Percentiles rank a stretch among this genome's conserved stretches.
Evolutionary conservation across 2,329 filamentous ascomycete species (phyloP).

Genomic region (Pseudogymnoascus sp.): DNA sequence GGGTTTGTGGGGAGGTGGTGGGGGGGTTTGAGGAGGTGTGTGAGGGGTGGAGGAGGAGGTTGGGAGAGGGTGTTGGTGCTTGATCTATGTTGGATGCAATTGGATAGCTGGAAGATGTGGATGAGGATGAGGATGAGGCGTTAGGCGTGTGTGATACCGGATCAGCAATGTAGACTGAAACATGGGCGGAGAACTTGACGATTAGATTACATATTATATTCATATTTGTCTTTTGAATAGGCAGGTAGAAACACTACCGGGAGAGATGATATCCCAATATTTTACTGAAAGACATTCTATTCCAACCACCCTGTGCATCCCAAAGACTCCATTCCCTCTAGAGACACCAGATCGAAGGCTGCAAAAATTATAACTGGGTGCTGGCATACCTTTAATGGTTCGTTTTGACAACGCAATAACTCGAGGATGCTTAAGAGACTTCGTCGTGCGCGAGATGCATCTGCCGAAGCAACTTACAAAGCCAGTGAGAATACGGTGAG

Average conservation of each 20-base stretch:
- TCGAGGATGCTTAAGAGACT: too few relatives aligned
- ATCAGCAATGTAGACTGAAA: constrained; percentile 2
- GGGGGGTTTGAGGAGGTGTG: constrained; percentile 89
- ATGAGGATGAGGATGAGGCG: not conserved
- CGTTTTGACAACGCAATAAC: too few relatives aligned
- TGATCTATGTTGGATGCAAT: not conserved
- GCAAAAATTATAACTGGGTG: not conserved
- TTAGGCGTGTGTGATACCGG: constrained; percentile 1
- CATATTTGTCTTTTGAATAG: constrained; percentile 1
- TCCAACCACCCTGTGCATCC: not conserved
- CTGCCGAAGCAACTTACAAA: too few relatives aligned
- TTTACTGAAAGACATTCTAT: not conserved
- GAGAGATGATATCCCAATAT: not conserved
- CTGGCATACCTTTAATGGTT: not conserved
- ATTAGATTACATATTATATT: not conserved
- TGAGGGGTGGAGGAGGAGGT: constrained; percentile 71
- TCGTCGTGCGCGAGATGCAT: too few relatives aligned
- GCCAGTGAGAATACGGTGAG: too few relatives aligned
- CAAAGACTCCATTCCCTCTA: not conserved
- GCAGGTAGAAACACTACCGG: not conserved
- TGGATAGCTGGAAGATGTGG: not conserved
- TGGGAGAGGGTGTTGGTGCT: constrained; percentile 35
- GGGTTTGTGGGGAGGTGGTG: constrained; percentile 80
- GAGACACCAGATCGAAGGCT: not conserved
- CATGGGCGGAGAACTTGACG: not conserved